Evolutionary conservation across 495 filamentous ascomycete species (phyloP), one percentile per base, ranked within the genome.

Genomic region (Hyaloscypha hepaticicola): DNA sequence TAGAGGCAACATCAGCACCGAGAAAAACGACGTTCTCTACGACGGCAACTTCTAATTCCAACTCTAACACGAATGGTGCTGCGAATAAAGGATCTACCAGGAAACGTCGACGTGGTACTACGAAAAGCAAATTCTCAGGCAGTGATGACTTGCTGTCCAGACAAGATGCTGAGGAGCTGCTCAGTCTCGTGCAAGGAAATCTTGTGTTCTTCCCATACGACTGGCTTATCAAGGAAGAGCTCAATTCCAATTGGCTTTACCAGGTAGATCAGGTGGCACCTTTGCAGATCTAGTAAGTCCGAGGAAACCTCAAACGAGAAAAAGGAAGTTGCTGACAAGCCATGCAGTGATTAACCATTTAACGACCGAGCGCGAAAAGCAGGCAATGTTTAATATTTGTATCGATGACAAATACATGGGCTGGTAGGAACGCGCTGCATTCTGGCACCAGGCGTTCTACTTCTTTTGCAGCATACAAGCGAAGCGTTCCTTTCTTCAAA

Each of bases 241-340:
- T 88, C 69, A 91, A 89, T 66, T 92, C 92, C 45, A 96, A 97
- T 73, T 99, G 96, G 96, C 85, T 98, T 55, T 98, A 97, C 75
- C 91, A 91, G 75, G 88, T 97, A 53, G 95, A 99, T 75, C 89
- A 95, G 72, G 86, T 99, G 73, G 96, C 95, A 67, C 95, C 95
- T 57, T 80, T 98, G 77, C 91, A 96, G 78, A 99, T 99, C 64
- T 99, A 98, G 94, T 96, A 85, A 85, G 93, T 85, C 59, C 38
- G n/a, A 45, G 12, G 4, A 11, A 45, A 16, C 19, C 11, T 16
- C 19, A 45, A 4, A 16, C 38, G 12, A 55, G 2, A 49, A n/a
- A 38, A 62, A 28, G 24, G 48, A 45, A n/a, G n/a, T 27, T 55
- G 28, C 64, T 71, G 55, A 72, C 57, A 31, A 19, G 41, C 25